A percentile compares a stretch with the other conserved stretches of the same genome.
phyloP scores from a whole-genome alignment of 2,329 filamentous ascomycete genomes.

The Akanthomyces uredinophilus region DNA sequence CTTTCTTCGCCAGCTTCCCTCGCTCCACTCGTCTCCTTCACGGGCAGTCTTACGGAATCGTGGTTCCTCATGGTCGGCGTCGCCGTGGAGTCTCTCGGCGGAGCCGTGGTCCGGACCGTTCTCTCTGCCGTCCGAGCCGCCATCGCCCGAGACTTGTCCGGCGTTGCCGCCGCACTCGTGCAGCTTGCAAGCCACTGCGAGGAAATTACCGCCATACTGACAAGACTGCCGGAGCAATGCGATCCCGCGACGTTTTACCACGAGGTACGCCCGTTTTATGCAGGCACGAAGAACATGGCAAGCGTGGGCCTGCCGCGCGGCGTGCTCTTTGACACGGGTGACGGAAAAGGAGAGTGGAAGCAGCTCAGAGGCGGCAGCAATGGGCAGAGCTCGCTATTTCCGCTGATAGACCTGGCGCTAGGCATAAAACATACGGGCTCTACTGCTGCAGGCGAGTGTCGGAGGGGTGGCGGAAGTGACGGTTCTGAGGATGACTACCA shows the following conservation, averaged over 20 bases:
- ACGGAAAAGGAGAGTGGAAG: conserved; percentile 61
- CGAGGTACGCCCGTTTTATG: conserved; percentile 78
- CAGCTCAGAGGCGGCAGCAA: conserved; percentile 91
- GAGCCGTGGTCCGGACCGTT: conserved; percentile 69
- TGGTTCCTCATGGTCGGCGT: conserved; percentile 93
- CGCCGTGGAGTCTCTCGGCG: conserved; percentile 80
- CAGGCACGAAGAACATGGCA: conserved; percentile 88
- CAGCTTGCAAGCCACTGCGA: conserved; percentile 62
- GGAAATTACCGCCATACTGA: conserved; percentile 61
- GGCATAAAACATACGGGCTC: conserved; percentile 57
- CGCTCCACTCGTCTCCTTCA: conserved; percentile 73
- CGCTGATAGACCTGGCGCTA: background rate
- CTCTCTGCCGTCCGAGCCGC: conserved; percentile 68
- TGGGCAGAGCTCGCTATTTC: conserved; percentile 81
- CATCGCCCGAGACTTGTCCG: conserved; percentile 51
- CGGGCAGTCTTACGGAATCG: conserved; percentile 80
- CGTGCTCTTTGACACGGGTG: conserved; percentile 75
- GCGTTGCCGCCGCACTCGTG: conserved; percentile 59
- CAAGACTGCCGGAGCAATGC: conserved; percentile 84
- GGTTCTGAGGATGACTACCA: conserved; percentile 32
- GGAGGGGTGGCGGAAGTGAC: conserved; percentile 20
- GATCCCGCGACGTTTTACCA: conserved; percentile 85
- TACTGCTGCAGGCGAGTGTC: conserved; percentile 31
- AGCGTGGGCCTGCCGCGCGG: conserved; percentile 76
- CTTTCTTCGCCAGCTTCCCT: conserved; percentile 49